phyloP scores from a whole-genome alignment of 208 protist species.

The Crithidia mellificae region DNA sequence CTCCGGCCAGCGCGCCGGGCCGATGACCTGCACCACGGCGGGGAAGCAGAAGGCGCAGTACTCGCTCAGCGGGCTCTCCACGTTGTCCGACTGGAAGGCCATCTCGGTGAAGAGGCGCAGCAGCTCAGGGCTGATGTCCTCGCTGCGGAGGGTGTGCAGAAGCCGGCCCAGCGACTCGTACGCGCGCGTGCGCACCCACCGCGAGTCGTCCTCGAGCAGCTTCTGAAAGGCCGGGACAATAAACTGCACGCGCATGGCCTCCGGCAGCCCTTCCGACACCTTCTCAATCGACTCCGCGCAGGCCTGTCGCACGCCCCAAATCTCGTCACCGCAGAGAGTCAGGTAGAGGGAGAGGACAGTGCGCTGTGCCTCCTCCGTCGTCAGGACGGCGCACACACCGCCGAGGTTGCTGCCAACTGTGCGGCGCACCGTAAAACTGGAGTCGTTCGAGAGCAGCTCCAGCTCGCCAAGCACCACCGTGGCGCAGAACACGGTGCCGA shows the following conservation, averaged over 20 bases:
- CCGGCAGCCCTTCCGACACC: slow-evolving; percentile 61
- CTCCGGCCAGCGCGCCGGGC: slow-evolving; percentile 84
- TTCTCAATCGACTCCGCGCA: slow-evolving; percentile 89
- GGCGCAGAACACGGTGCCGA: slow-evolving; percentile 71
- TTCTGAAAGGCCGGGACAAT: slow-evolving; percentile 74
- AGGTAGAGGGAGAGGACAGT: slow-evolving; percentile 86
- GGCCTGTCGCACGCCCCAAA: slow-evolving; percentile 96
- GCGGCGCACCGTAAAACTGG: slow-evolving; percentile 88
- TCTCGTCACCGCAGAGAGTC: slow-evolving; percentile 92
- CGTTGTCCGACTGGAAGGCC: slow-evolving; percentile 86
- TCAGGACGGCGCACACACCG: slow-evolving; percentile 66
- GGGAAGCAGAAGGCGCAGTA: slow-evolving; percentile 95
- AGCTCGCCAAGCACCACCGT: slow-evolving; percentile 82
- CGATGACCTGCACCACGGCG: slow-evolving; percentile 91
- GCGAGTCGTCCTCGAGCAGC: slow-evolving; percentile 85
- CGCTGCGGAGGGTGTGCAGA: slow-evolving; percentile 86
- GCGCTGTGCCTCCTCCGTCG: slow-evolving; percentile 54
- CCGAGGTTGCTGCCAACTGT: slow-evolving; percentile 84
- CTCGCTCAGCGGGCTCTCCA: slow-evolving; percentile 88
- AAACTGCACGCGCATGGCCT: slow-evolving; percentile 52
- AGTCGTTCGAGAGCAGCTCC: slow-evolving; percentile 86
- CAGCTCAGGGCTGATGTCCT: slow-evolving; percentile 81
- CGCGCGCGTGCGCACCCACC: slow-evolving; percentile 93
- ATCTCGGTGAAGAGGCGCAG: slow-evolving; percentile 93
- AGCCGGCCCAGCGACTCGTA: slow-evolving; percentile 92